Evolutionary conservation across 129 eudicot species (phyloP).

Genomic region (Cynara cardunculus): DNA sequence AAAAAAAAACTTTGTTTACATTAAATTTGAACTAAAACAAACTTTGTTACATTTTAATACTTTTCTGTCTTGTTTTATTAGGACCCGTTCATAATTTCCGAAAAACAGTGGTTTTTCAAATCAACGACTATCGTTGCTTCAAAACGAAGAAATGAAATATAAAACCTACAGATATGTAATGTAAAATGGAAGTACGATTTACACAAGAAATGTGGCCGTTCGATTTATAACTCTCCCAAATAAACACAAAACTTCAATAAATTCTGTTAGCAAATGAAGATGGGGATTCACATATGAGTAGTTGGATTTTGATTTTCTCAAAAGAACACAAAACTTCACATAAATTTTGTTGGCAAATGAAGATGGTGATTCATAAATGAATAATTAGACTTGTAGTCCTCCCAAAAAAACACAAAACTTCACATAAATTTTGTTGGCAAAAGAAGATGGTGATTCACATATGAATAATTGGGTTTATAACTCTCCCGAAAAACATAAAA

Average conservation of each 20-base stretch:
- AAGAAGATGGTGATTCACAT: not conserved
- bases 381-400: not conserved
- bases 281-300: not conserved
- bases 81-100: not conserved
- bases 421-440: not conserved
- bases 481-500: not conserved
- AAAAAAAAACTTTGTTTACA: too few relatives aligned
- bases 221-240: not conserved
- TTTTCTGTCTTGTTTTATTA: not conserved
- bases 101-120: not conserved
- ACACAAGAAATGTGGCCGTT: not conserved
- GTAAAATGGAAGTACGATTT: not conserved
- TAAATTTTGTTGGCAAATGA: not conserved
- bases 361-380: not conserved
- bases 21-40: not conserved
- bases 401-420: not conserved
- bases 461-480: not conserved
- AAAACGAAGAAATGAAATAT: not conserved
- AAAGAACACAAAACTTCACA: not conserved
- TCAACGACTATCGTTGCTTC: not conserved
- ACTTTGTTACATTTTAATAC: not conserved
- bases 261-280: not conserved
- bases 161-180: not conserved
- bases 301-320: too few relatives aligned
- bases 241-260: not conserved